Evolutionary conservation across 441 rosid genomes (phyloP).

Genomic region (Dalechampia spathulata): DNA sequence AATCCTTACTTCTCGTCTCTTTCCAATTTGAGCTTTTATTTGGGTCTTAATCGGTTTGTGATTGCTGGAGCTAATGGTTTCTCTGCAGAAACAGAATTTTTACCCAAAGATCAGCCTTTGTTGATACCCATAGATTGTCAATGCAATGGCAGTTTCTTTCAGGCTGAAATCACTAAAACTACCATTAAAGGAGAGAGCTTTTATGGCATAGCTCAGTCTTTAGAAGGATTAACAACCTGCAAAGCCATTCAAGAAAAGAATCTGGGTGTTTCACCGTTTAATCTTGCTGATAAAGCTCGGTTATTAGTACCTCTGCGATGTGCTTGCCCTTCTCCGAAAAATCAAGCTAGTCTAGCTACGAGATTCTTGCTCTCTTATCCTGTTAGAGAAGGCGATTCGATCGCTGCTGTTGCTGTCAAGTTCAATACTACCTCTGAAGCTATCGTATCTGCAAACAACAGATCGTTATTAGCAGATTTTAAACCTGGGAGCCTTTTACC

Average conservation of each 20-base stretch:
- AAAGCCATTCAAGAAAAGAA: slow-evolving; percentile 47
- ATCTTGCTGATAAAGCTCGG: slow-evolving; percentile 32
- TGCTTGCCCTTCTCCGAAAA: slow-evolving; percentile 45
- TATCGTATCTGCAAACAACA: slow-evolving; percentile 56
- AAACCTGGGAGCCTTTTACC: slow-evolving; percentile 30
- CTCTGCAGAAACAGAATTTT: slow-evolving; percentile 43
- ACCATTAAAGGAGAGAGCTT: slow-evolving; percentile 56
- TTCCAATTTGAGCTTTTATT: slow-evolving; percentile 46
- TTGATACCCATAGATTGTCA: slow-evolving; percentile 56
- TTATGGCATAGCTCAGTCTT: slow-evolving; percentile 44
- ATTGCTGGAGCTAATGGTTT: slow-evolving; percentile 48
- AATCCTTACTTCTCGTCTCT: slow-evolving; percentile 47
- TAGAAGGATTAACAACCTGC: slow-evolving; percentile 72
- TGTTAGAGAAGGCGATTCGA: slow-evolving; percentile 42
- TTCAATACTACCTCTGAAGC: slow-evolving; percentile 61
- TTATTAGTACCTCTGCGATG: slow-evolving; percentile 52
- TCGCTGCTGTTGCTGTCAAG: slow-evolving; percentile 40
- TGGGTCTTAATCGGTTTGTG: slow-evolving; percentile 35
- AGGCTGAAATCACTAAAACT: slow-evolving; percentile 44
- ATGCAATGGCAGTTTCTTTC: slow-evolving; percentile 47
- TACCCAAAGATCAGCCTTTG: slow-evolving; percentile 37
- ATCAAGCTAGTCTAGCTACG: slow-evolving; percentile 20
- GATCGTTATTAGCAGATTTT: slow-evolving; percentile 27
- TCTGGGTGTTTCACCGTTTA: slow-evolving; percentile 38
- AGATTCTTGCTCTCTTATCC: slow-evolving; percentile 58